phyloP scores from a whole-genome alignment of 1,284 basidiomycete genomes.

The Cutaneotrichosporon mucoides region DNA sequence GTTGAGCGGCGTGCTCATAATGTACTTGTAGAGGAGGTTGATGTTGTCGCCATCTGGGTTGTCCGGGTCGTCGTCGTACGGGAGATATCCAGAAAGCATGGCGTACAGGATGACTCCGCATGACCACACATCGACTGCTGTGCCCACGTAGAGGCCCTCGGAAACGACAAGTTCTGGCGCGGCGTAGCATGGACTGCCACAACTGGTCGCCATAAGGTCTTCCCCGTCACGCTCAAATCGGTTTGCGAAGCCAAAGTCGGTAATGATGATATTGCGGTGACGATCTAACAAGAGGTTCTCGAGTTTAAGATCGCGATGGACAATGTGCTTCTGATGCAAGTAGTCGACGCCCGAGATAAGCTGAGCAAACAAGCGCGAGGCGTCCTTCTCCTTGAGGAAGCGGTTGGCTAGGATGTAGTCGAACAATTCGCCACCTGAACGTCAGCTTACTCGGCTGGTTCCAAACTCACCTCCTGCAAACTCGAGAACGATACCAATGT shows the following conservation, averaged over 20 bases:
- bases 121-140: conserved; percentile 99
- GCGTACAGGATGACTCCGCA: conserved; percentile 99
- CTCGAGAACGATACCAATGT: conserved; percentile 98
- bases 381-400: conserved; percentile 92
- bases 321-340: conserved; percentile 98
- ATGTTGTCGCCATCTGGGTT: conserved; percentile 99
- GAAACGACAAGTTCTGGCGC: conserved; percentile 99
- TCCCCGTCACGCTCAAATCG: conserved; percentile 84
- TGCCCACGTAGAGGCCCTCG: conserved; percentile 94
- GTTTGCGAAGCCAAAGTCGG: conserved; percentile 99
- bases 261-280: conserved; percentile 98
- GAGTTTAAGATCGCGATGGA: conserved; percentile 98
- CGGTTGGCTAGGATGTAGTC: conserved; percentile 98
- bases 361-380: conserved; percentile 94
- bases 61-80: conserved; percentile 98
- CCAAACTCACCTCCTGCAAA: conserved; percentile 69
- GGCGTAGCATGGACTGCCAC: conserved; percentile 96
- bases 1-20: conserved; percentile 89
- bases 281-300: conserved; percentile 97
- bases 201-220: conserved; percentile 98
- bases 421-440: conserved; percentile 86
- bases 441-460: neutral
- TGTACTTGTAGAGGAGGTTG: conserved; percentile 99
- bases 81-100: conserved; percentile 97
- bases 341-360: conserved; percentile 99